A percentile compares a stretch with the other conserved stretches of the same genome.
Evolutionary conservation across 495 filamentous ascomycete species (phyloP).

Genomic region (Bryoglossum gracile): DNA sequence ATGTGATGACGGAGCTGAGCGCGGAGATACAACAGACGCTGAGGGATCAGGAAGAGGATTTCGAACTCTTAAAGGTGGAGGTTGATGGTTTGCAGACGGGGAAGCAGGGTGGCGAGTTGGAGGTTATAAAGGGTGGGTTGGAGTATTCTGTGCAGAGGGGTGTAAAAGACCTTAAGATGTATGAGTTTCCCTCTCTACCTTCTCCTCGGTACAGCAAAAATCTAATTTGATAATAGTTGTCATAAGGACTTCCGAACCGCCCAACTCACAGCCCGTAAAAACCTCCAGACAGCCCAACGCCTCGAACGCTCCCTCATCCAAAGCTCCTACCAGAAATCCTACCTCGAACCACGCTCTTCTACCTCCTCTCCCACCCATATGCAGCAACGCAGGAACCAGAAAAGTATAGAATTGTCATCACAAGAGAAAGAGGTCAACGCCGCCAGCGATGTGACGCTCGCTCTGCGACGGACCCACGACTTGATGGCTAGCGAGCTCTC

Average conservation of each 20-base stretch:
- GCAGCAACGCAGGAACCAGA: conserved; percentile 29
- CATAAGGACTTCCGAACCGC: conserved; percentile 74
- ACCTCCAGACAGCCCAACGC: conserved; percentile 60
- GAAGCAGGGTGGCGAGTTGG: conserved; percentile 32
- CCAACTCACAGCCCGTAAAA: conserved; percentile 73
- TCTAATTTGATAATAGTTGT: conserved; percentile 40
- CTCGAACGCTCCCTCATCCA: conserved; percentile 75
- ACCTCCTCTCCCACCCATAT: conserved; percentile 19
- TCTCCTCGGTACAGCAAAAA: too few species aligned
- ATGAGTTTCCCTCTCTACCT: conserved; percentile 2
- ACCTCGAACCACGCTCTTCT: conserved; percentile 30
- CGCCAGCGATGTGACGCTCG: conserved; percentile 74
- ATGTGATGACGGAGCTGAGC: conserved; percentile 69
- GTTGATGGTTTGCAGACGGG: conserved; percentile 55
- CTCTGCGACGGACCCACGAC: conserved; percentile 75
- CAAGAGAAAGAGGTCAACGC: conserved; percentile 65
- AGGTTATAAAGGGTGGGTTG: conserved; percentile 17
- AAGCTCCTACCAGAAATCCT: conserved; percentile 57
- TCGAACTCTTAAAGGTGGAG: conserved; percentile 75
- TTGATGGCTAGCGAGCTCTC: conserved; percentile 76
- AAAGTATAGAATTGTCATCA: conserved; percentile 30
- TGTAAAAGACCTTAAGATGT: conserved; percentile 29
- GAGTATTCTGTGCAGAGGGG: conserved; percentile 30
- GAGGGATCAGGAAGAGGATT: conserved; percentile 78
- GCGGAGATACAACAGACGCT: conserved; percentile 75